Evolutionary conservation across 352 stramenopile species (phyloP).

Genomic region (Pythium sukuiense): DNA sequence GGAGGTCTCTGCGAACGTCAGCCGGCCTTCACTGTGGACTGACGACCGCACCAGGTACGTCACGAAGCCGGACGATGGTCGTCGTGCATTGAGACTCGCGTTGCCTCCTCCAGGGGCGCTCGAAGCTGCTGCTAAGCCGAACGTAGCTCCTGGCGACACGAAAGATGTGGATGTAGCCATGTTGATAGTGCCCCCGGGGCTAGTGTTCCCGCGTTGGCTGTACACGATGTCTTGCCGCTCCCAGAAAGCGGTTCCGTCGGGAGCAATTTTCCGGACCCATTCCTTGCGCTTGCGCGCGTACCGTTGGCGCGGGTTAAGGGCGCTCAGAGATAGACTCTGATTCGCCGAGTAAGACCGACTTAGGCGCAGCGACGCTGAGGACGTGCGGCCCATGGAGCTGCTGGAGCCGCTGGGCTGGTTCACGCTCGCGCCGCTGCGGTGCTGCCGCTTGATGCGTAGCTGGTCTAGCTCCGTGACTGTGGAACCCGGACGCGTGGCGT

Average conservation of each 20-base stretch:
- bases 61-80: constrained; percentile 69
- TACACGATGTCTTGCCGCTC: constrained; percentile 53
- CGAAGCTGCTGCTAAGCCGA: neutral
- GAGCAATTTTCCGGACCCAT: constrained; percentile 65
- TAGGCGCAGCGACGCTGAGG: constrained; percentile 17
- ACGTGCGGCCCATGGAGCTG: constrained; percentile 10
- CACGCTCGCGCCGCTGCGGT: constrained; percentile 11
- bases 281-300: constrained; percentile 82
- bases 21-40: constrained; percentile 46
- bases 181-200: constrained; percentile 2
- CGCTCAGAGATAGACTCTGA: constrained; percentile 48
- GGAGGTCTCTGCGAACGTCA: constrained; percentile 70
- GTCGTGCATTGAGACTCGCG: constrained; percentile 6
- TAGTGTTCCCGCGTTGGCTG: constrained; percentile 24
- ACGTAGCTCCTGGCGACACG: neutral
- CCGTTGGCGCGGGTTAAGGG: constrained; percentile 69
- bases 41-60: constrained; percentile 71
- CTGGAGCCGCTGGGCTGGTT: neutral
- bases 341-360: constrained; percentile 30
- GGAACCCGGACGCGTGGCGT: constrained; percentile 29
- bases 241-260: constrained; percentile 75
- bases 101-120: neutral
- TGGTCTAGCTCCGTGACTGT: constrained; percentile 27
- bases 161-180: constrained; percentile 16
- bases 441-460: constrained; percentile 29